phyloP scores from a whole-genome alignment of 805 yeast species.

The Sugiyamaella lignohabitans region DNA sequence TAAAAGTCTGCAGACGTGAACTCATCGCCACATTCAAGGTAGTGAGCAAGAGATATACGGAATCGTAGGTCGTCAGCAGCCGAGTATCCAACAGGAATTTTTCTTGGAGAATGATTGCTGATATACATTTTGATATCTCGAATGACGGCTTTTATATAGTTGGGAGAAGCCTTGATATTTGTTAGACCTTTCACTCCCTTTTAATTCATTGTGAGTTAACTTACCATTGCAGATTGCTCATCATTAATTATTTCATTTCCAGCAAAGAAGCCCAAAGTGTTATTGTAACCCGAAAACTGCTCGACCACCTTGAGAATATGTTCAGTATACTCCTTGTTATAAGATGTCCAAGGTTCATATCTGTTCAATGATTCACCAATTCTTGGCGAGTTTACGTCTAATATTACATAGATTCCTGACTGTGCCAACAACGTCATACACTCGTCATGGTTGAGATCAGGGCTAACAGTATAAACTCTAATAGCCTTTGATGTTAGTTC shows the following conservation, averaged over 20 bases:
- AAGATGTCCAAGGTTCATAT: slow-evolving; percentile 90
- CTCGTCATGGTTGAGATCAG: slow-evolving; percentile 72
- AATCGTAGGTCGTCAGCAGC: slow-evolving; percentile 89
- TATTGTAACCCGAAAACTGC: slow-evolving; percentile 76
- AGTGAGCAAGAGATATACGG: slow-evolving; percentile 67
- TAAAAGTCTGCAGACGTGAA: slow-evolving; percentile 58
- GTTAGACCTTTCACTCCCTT: background rate
- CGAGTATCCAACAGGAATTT: slow-evolving; percentile 87
- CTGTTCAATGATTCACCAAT: slow-evolving; percentile 74
- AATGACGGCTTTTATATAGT: slow-evolving; percentile 68
- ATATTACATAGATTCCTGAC: slow-evolving; percentile 85
- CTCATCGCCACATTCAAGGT: slow-evolving; percentile 66
- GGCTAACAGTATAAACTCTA: slow-evolving; percentile 81
- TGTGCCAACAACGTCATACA: slow-evolving; percentile 89
- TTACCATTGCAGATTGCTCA: slow-evolving; percentile 43
- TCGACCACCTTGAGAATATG: slow-evolving; percentile 76
- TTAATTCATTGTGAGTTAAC: slow-evolving; percentile 6
- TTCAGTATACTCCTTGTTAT: slow-evolving; percentile 59
- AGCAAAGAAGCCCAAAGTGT: slow-evolving; percentile 92
- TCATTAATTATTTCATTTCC: slow-evolving; percentile 93
- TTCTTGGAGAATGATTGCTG: slow-evolving; percentile 48
- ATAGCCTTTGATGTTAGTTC: slow-evolving; percentile 42
- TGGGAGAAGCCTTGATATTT: slow-evolving; percentile 46
- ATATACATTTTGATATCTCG: slow-evolving; percentile 78
- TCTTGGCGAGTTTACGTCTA: slow-evolving; percentile 88